phyloP scores from a whole-genome alignment of 2,329 filamentous ascomycete genomes.

The Aspergillus pseudotamarii region DNA sequence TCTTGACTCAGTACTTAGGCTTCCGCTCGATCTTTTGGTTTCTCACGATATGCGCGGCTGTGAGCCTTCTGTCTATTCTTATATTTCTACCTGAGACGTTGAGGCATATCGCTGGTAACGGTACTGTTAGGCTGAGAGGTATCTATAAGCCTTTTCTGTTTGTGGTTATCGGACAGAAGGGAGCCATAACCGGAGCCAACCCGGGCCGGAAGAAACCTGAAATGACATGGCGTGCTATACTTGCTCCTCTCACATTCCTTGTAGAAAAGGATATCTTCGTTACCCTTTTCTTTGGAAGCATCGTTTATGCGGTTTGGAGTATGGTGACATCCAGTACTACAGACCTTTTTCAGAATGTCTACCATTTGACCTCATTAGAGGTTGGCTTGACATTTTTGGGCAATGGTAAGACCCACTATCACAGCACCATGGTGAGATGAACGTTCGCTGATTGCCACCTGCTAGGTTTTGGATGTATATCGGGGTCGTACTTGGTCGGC shows the following conservation, averaged over 20 bases:
- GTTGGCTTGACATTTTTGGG: constrained; percentile 48
- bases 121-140: constrained; percentile 41
- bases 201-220: constrained; percentile 15
- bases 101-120: constrained; percentile 43
- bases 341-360: constrained; percentile 34
- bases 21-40: constrained; percentile 47
- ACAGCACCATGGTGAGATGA: too few relatives aligned
- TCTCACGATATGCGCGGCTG: constrained; percentile 40
- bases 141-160: constrained; percentile 47
- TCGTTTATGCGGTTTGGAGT: constrained; percentile 52
- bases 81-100: constrained; percentile 48
- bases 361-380: constrained; percentile 39
- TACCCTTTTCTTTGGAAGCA: constrained; percentile 47
- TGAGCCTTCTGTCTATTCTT: constrained; percentile 42
- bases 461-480: constrained; percentile 29
- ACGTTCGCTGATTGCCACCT: not conserved
- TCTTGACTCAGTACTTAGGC: constrained; percentile 37
- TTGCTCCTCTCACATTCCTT: constrained; percentile 46
- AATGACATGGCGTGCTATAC: constrained; percentile 37
- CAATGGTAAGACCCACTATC: constrained; percentile 31
- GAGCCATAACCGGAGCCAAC: constrained; percentile 18
- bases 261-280: constrained; percentile 51
- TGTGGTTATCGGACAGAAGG: constrained; percentile 22
- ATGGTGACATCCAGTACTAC: constrained; percentile 53
- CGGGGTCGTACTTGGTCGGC: constrained; percentile 16